Conservation (phyloP, 768 basidiomycete genomes). For the Podaxis sp. region DNA sequence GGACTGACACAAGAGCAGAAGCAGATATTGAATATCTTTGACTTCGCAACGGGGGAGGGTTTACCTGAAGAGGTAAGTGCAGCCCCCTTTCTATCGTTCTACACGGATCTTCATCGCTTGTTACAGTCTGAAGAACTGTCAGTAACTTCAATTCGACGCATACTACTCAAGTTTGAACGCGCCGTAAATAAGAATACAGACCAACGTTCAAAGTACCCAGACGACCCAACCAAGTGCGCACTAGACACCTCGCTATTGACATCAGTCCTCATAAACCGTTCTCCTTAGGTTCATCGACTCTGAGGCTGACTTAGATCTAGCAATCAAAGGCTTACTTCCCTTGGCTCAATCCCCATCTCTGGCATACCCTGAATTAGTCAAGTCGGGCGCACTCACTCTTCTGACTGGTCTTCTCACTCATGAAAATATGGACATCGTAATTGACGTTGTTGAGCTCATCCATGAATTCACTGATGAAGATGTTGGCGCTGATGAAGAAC, state of each 20-base stretch:
- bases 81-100: background rate
- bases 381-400: conserved; percentile 61
- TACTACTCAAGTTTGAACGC: conserved; percentile 79
- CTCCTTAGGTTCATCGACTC: conserved; percentile 90
- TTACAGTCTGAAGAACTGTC: conserved; percentile 64
- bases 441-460: conserved; percentile 88
- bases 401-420: conserved; percentile 88
- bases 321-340: conserved; percentile 84
- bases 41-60: conserved; percentile 61
- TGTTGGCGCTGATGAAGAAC: conserved; percentile 75
- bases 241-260: background rate
- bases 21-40: conserved; percentile 93
- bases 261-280: background rate
- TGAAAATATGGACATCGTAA: conserved; percentile 96
- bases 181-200: conserved; percentile 94
- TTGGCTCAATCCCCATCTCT: conserved; percentile 79
- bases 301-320: conserved; percentile 88
- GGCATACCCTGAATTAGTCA: conserved; percentile 88
- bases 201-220: conserved; percentile 90
- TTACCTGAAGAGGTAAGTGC: conserved; percentile 63
- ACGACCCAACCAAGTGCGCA: conserved; percentile 83
- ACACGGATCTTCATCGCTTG: background rate
- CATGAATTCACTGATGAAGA: conserved; percentile 97
- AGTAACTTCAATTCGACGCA: conserved; percentile 63
- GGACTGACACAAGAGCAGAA: conserved; percentile 92